phyloP scores from a whole-genome alignment of 805 yeast species.

The Kuraishia molischiana region DNA sequence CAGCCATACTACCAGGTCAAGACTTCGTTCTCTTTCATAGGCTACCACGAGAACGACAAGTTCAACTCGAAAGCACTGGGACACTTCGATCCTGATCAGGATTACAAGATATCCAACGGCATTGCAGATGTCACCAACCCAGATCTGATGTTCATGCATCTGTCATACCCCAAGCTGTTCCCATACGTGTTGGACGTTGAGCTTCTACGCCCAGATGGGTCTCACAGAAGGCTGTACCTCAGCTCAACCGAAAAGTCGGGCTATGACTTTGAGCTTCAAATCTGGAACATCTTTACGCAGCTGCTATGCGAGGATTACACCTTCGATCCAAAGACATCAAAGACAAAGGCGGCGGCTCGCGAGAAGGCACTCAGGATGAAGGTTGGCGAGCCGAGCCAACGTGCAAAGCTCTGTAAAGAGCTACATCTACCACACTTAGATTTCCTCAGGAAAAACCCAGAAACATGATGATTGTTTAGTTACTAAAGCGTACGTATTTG shows the following conservation, averaged over 20 bases:
- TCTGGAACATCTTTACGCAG: slow-evolving; percentile 28
- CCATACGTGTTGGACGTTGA: slow-evolving; percentile 17
- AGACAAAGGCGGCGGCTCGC: slow-evolving; percentile 4
- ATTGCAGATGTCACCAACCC: slow-evolving; percentile 11
- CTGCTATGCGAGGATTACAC: slow-evolving; percentile 22
- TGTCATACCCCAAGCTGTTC: slow-evolving; percentile 46
- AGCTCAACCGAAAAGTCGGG: slow-evolving; percentile 14
- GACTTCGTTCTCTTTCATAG: slow-evolving; percentile 40
- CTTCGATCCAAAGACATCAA: slow-evolving; percentile 7
- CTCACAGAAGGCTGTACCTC: slow-evolving; percentile 23
- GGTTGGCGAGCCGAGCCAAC: slow-evolving; percentile 16
- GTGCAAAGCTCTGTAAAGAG: slow-evolving; percentile 18
- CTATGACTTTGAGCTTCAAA: slow-evolving; percentile 28
- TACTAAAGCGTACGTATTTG: too few relatives aligned
- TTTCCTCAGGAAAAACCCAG: slow-evolving; percentile 20
- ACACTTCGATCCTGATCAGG: slow-evolving; percentile 29
- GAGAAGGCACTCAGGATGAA: slow-evolving; percentile 16
- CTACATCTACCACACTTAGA: slow-evolving; percentile 25
- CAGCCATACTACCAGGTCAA: slow-evolving; percentile 49
- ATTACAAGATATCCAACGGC: slow-evolving; percentile 13
- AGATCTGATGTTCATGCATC: slow-evolving; percentile 38
- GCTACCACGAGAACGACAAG: slow-evolving; percentile 26
- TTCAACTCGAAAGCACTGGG: slow-evolving; percentile 32
- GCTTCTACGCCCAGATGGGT: slow-evolving; percentile 7
- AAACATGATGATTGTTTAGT: slow-evolving; percentile 3